These are phyloP conservation scores for Pelargonium fulgidum DNA, from an alignment of 441 rosid genomes.

Conservation along the genomic window DNA sequence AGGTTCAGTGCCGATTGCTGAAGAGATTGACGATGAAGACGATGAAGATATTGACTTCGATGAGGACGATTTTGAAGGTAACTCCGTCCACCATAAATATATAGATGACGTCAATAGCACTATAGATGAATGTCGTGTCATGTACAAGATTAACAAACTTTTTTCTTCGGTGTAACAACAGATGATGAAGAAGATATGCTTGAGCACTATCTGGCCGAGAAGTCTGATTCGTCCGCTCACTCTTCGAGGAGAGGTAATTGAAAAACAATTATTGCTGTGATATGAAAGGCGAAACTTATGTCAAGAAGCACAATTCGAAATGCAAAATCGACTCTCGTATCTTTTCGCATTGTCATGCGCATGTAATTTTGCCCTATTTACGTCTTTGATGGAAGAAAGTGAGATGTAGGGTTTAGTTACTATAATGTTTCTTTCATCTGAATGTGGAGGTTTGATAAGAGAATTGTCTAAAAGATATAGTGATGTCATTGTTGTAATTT, in stretches of 20 bases:
- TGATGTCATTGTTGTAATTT: conserved; percentile 2
- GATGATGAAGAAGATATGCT: conserved; percentile 97
- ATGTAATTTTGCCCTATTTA: conserved; percentile 1
- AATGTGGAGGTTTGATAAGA: too few species aligned
- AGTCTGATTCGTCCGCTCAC: conserved; percentile 60
- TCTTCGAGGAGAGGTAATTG: conserved; percentile 35
- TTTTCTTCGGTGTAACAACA: conserved; percentile 22
- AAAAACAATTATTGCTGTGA: not conserved
- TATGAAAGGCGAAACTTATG: not conserved
- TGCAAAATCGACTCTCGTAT: too few species aligned
- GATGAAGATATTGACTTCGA: conserved; percentile 89
- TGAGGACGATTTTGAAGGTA: conserved; percentile 94
- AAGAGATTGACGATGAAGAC: conserved; percentile 65
- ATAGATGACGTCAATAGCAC: not conserved
- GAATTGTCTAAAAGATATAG: not conserved
- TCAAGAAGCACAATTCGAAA: not conserved
- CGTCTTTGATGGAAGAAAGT: not conserved
- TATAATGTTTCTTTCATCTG: too few species aligned
- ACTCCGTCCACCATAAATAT: conserved; percentile 9
- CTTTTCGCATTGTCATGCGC: not conserved
- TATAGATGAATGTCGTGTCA: not conserved
- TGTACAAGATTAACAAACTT: not conserved
- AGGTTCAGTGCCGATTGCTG: conserved; percentile 50
- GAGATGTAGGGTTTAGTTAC: too few species aligned
- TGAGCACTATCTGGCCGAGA: conserved; percentile 90